phyloP scores from a whole-genome alignment of 306 rosid species.

The Potentilla sterilis region DNA sequence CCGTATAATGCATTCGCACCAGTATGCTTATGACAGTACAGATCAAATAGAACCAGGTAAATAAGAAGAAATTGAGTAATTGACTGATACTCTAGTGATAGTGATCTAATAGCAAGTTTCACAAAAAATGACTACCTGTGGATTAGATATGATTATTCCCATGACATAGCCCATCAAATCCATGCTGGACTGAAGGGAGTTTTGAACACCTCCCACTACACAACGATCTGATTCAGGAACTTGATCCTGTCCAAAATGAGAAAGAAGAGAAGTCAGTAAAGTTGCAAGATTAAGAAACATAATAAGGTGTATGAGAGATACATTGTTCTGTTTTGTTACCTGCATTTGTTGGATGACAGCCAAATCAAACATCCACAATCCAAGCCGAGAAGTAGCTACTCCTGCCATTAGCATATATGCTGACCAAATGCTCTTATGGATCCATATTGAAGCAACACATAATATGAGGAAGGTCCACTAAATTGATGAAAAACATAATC shows the following conservation, averaged over 20 bases:
- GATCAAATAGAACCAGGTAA: not conserved
- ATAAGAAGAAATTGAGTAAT: not conserved
- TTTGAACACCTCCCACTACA: constrained; percentile 87
- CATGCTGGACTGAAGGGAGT: constrained; percentile 72
- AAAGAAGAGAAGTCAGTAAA: not conserved
- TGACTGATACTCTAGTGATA: not conserved
- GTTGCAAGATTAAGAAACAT: not conserved
- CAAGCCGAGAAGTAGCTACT: constrained; percentile 83
- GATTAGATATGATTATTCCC: constrained; percentile 75
- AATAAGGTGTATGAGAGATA: not conserved
- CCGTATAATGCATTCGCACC: not conserved
- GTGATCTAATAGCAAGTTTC: not conserved
- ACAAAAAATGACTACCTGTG: constrained; percentile 47
- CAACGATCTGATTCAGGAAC: constrained; percentile 77
- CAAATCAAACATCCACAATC: constrained; percentile 88
- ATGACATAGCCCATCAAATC: constrained; percentile 76
- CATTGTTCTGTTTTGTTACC: constrained; percentile 30
- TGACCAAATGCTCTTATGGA: constrained; percentile 38
- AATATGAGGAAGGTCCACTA: constrained; percentile 76
- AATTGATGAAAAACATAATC: not conserved
- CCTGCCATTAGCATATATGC: constrained; percentile 73
- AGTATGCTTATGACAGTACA: not conserved
- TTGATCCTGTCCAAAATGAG: constrained; percentile 44
- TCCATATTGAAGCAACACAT: constrained; percentile 65
- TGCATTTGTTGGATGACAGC: constrained; percentile 92